Evolutionary conservation across 768 basidiomycete species (phyloP).

Genomic region (Mycena galopus): DNA sequence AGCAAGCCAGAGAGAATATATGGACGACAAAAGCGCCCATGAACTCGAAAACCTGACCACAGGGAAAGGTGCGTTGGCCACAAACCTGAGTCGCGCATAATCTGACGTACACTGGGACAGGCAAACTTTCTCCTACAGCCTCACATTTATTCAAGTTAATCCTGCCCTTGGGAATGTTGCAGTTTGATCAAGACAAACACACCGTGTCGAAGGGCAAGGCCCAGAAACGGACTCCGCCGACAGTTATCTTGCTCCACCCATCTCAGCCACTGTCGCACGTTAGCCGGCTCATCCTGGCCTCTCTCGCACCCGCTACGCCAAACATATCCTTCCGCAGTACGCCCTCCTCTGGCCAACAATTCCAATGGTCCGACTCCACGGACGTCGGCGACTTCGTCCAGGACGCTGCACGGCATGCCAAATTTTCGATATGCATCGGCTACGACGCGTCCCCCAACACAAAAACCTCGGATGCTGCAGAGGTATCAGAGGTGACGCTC

Average conservation of each 20-base stretch:
- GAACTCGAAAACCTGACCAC: constrained; percentile 14
- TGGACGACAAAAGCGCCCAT: constrained; percentile 8
- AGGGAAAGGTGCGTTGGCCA: constrained; percentile 18
- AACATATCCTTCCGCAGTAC: constrained; percentile 61
- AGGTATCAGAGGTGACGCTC: constrained; percentile 43
- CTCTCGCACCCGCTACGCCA: constrained; percentile 51
- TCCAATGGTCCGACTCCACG: constrained; percentile 74
- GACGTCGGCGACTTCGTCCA: constrained; percentile 77
- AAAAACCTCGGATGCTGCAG: background rate
- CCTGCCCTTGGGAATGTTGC: constrained; percentile 58
- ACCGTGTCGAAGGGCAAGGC: constrained; percentile 15
- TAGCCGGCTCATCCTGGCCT: constrained; percentile 65
- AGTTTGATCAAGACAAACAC: constrained; percentile 23
- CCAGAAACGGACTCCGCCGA: constrained; percentile 45
- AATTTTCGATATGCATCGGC: constrained; percentile 64
- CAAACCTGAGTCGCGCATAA: background rate
- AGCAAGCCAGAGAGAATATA: background rate
- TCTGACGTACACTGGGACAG: constrained; percentile 44
- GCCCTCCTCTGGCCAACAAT: constrained; percentile 42
- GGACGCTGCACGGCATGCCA: constrained; percentile 66
- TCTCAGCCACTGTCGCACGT: constrained; percentile 78
- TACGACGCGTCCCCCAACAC: constrained; percentile 37
- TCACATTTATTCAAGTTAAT: constrained; percentile 78
- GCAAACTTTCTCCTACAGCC: constrained; percentile 71
- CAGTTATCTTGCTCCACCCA: constrained; percentile 76